Conservation (phyloP, 2,329 filamentous ascomycete species). For the Coniochaeta sp. region DNA sequence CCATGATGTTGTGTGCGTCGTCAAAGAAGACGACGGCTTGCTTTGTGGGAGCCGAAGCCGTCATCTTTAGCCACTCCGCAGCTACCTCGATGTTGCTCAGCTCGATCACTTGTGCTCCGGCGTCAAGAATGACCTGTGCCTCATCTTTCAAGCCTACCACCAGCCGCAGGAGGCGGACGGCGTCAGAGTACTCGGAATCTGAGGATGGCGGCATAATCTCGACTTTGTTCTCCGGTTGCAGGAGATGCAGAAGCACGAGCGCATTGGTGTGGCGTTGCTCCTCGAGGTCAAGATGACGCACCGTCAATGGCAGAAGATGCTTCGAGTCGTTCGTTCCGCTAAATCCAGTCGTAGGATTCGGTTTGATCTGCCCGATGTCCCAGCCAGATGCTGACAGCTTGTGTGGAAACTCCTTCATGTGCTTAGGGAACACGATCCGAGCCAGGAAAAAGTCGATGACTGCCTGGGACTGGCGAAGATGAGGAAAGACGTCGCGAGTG, state of each 20-base stretch:
- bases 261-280: slow-evolving; percentile 60
- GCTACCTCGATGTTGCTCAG: slow-evolving; percentile 50
- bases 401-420: slow-evolving; percentile 55
- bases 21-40: slow-evolving; percentile 53
- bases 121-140: slow-evolving; percentile 59
- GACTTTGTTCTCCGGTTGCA: slow-evolving; percentile 44
- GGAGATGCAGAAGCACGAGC: slow-evolving; percentile 51
- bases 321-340: slow-evolving; percentile 62
- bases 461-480: slow-evolving; percentile 42
- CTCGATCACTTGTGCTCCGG: slow-evolving; percentile 64
- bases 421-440: slow-evolving; percentile 51
- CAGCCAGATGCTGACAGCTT: slow-evolving; percentile 62
- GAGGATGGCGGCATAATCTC: slow-evolving; percentile 15
- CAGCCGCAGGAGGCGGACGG: slow-evolving; percentile 34
- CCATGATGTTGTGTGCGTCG: slow-evolving; percentile 44
- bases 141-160: slow-evolving; percentile 30
- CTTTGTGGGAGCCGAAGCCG: slow-evolving; percentile 9
- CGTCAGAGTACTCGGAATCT: slow-evolving; percentile 19
- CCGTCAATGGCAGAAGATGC: slow-evolving; percentile 46
- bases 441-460: slow-evolving; percentile 58
- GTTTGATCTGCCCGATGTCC: slow-evolving; percentile 49
- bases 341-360: slow-evolving; percentile 54
- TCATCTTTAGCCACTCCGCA: slow-evolving; percentile 39
- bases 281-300: slow-evolving; percentile 48
- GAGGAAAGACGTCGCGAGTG: slow-evolving; percentile 39